These are phyloP conservation scores for Podila verticillata DNA, from an alignment of 192 early-diverging fungal genomes.

Conservation along the genomic window DNA sequence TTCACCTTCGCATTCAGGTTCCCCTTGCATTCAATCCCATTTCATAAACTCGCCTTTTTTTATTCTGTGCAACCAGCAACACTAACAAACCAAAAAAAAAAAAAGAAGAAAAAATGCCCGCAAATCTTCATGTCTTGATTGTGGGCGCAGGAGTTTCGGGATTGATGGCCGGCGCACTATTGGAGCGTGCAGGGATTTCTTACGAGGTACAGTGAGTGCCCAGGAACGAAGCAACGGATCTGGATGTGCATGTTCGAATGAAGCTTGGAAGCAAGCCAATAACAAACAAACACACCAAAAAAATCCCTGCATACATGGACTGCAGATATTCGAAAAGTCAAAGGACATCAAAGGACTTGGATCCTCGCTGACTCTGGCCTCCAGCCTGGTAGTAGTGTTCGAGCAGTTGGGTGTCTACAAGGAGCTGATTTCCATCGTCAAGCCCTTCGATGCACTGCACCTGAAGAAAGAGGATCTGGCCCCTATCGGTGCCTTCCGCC, in stretches of 20 bases:
- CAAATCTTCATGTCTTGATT: neutral
- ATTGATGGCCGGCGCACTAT: neutral
- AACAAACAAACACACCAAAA: too few relatives aligned
- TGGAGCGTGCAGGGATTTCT: neutral
- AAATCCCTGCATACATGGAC: neutral
- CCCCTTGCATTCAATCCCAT: too few relatives aligned
- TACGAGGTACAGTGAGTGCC: neutral
- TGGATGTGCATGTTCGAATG: too few relatives aligned
- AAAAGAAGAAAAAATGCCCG: neutral
- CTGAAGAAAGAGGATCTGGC: conserved; percentile 19
- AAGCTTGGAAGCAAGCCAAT: too few relatives aligned
- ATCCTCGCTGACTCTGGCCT: conserved; percentile 12
- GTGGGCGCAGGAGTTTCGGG: neutral
- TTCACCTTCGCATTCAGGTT: too few relatives aligned
- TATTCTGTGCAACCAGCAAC: neutral
- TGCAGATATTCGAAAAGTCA: conserved; percentile 33
- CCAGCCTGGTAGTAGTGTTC: conserved; percentile 8
- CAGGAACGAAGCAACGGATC: too few relatives aligned
- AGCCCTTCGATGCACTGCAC: conserved; percentile 33
- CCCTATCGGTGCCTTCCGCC: neutral
- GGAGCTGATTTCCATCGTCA: conserved; percentile 7
- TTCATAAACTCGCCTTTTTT: too few relatives aligned
- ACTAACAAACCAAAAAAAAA: too few relatives aligned
- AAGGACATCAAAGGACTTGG: conserved; percentile 20
- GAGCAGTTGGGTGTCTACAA: conserved; percentile 31